Conservation (phyloP, 106 monocot genomes). For the Apostasia ramifera region DNA sequence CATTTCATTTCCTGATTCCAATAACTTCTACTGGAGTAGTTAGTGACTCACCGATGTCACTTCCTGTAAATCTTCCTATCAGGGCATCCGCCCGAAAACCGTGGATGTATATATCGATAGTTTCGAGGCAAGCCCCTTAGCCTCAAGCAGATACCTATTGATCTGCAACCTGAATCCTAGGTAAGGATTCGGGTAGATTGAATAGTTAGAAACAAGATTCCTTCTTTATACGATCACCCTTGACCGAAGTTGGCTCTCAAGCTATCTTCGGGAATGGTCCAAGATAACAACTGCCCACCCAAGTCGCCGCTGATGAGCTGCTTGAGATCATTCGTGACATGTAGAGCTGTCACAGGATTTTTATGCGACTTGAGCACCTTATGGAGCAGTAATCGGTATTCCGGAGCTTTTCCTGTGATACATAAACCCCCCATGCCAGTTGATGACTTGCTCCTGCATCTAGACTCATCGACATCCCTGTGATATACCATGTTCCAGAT, state of each 20-base stretch:
- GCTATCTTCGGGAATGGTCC: slow-evolving; percentile 72
- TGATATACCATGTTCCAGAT: slow-evolving; percentile 95
- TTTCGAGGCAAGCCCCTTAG: neutral
- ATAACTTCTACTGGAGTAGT: too few relatives aligned
- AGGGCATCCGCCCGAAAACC: neutral
- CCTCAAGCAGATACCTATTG: neutral
- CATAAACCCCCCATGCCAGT: slow-evolving; percentile 21
- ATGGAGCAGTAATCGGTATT: slow-evolving; percentile 64
- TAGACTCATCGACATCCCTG: slow-evolving; percentile 24
- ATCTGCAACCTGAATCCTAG: neutral
- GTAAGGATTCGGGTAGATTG: neutral
- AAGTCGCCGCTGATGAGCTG: slow-evolving; percentile 84
- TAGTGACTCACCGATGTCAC: neutral
- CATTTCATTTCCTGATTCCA: too few relatives aligned
- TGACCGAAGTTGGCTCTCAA: slow-evolving; percentile 32
- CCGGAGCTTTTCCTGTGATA: slow-evolving; percentile 26
- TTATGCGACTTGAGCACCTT: slow-evolving; percentile 84
- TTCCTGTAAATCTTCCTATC: neutral
- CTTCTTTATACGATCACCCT: slow-evolving; percentile 10
- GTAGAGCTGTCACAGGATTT: slow-evolving; percentile 82
- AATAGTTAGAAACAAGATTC: neutral
- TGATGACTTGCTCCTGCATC: slow-evolving; percentile 21
- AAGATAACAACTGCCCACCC: slow-evolving; percentile 64
- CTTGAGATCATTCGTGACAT: slow-evolving; percentile 63
- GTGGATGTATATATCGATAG: neutral